These are phyloP conservation scores for Chenopodium suecicum DNA, from an alignment of 148 eudicot species.

Conservation along the genomic window DNA sequence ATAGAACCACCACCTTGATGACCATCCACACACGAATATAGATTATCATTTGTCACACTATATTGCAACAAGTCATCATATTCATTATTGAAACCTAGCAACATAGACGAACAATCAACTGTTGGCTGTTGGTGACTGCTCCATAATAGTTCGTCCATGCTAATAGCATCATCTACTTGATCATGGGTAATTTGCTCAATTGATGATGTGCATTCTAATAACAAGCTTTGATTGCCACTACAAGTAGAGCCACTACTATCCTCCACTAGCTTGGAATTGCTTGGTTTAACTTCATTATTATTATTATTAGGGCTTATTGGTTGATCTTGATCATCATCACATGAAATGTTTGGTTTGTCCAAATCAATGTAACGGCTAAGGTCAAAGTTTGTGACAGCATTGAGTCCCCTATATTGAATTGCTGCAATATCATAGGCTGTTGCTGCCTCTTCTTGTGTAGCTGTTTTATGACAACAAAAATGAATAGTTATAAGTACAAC, in stretches of 20 bases:
- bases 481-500: conserved; percentile 4
- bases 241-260: conserved; percentile 9
- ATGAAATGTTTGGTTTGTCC: conserved; percentile 49
- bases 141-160: conserved; percentile 24
- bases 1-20: conserved; percentile 5
- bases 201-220: neutral
- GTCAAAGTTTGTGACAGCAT: conserved; percentile 81
- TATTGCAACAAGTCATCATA: conserved; percentile 1
- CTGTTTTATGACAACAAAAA: conserved; percentile 34
- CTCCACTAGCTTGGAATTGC: conserved; percentile 11
- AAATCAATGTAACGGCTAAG: conserved; percentile 68
- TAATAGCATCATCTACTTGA: conserved; percentile 18
- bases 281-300: neutral
- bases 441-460: conserved; percentile 90
- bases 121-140: neutral
- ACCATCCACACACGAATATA: conserved; percentile 1
- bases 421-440: conserved; percentile 83
- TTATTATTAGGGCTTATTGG: conserved; percentile 8
- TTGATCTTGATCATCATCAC: neutral
- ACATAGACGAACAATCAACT: conserved; percentile 6
- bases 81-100: conserved; percentile 22
- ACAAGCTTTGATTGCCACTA: conserved; percentile 12
- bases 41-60: neutral
- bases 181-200: conserved; percentile 6
- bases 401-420: conserved; percentile 69